Evolutionary conservation across 2,329 filamentous ascomycete species (phyloP), one percentile per base, ranked within the genome.

Genomic region (Hirsutella thompsonii): DNA sequence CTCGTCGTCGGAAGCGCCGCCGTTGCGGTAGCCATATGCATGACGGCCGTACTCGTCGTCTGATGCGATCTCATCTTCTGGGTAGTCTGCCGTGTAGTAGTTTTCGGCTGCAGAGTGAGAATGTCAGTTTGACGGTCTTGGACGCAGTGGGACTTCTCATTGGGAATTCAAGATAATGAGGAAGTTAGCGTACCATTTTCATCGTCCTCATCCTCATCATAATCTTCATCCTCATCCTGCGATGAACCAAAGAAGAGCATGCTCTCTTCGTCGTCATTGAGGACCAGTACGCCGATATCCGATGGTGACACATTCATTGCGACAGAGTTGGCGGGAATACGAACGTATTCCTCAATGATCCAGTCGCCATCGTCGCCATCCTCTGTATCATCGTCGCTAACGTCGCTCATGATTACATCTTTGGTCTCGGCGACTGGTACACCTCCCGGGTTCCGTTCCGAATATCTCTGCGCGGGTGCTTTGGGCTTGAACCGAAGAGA

Each of bases 51-150:
- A 64, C 43, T 66, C 64, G 40, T 66, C 62, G 49, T 87, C 82
- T 14, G 76, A 80, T 36, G 76, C 79, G 13, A 87, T 70, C 55
- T 89, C 83, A 41, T 89, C 83, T 46, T 89, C 83, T 1, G 83
- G 83, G 49, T 89, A 89, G 55, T 89, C 83, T 41, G 82, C 80
- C 3, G 79, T 77, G 54, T 88, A 87, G 58, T 86, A 79, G 52
- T 86, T 81, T 55, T 89, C 83, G 29, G 83, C 81, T 79, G 45
- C 14, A 9, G 19, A 36, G 10, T 30, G 23, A n/a, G n/a, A n/a
- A n/a, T n/a, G 46, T 46, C 36, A 42, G 42, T 16, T 4, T 34
- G 20, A n/a, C 13, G 13, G 20, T 10, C 35, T 1, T 20, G 16
- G 4, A 32, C 29, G n/a, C 9, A 18, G 9, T 14, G 9, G 14